Evolutionary conservation across 208 protist species (phyloP).

Genomic region (Leptomonas seymouri): DNA sequence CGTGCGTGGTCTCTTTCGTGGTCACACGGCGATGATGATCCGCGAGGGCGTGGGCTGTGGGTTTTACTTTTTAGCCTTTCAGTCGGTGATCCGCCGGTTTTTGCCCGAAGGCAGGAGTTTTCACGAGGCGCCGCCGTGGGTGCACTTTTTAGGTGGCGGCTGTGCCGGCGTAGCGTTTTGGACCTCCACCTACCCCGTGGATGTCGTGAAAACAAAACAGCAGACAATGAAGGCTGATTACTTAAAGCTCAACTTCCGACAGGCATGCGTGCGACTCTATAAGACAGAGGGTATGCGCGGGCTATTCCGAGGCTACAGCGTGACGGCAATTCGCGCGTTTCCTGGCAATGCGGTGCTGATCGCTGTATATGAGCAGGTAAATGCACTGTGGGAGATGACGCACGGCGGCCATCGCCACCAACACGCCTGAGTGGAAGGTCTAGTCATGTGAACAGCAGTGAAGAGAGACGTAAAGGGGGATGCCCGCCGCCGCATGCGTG

Average conservation of each 20-base stretch:
- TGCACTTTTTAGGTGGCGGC: slow-evolving; percentile 85
- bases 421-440: too few species aligned
- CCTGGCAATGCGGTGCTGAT: slow-evolving; percentile 92
- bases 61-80: slow-evolving; percentile 88
- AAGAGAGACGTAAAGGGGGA: too few species aligned
- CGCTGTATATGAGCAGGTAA: slow-evolving; percentile 89
- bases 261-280: slow-evolving; percentile 79
- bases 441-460: too few species aligned
- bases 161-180: slow-evolving; percentile 91
- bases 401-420: slow-evolving; percentile 3
- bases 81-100: slow-evolving; percentile 77
- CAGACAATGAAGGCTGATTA: slow-evolving; percentile 88
- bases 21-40: slow-evolving; percentile 87
- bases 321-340: slow-evolving; percentile 90
- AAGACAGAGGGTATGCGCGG: slow-evolving; percentile 83
- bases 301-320: slow-evolving; percentile 84
- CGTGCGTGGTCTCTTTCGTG: slow-evolving; percentile 80
- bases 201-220: slow-evolving; percentile 91
- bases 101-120: slow-evolving; percentile 63
- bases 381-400: slow-evolving; percentile 54
- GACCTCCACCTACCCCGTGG: slow-evolving; percentile 89
- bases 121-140: slow-evolving; percentile 70
- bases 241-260: slow-evolving; percentile 71
- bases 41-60: slow-evolving; percentile 88
- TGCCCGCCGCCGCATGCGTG: too few species aligned